phyloP scores from a whole-genome alignment of 2,329 filamentous ascomycete genomes.

The Ophiostoma ulmi region DNA sequence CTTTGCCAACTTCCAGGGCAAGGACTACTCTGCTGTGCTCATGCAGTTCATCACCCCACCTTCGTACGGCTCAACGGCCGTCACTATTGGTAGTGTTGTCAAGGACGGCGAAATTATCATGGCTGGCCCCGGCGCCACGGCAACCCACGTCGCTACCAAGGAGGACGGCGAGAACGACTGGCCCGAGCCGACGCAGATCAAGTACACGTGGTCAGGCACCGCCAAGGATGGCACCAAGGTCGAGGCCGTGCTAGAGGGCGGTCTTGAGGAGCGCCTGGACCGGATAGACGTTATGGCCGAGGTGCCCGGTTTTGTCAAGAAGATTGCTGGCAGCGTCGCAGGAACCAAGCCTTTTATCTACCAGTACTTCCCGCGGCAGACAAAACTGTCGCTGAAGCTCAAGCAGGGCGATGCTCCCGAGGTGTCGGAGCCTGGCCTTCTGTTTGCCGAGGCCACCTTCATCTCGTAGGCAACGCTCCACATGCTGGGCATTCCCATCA shows the following conservation, averaged over 20 bases:
- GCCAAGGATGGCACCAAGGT: constrained; percentile 70
- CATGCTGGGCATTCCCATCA: background rate
- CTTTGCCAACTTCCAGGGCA: constrained; percentile 85
- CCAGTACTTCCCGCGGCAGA: constrained; percentile 67
- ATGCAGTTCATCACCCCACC: constrained; percentile 96
- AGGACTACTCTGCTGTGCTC: constrained; percentile 78
- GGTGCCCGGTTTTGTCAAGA: constrained; percentile 92
- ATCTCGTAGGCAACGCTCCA: constrained; percentile 55
- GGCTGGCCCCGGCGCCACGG: constrained; percentile 61
- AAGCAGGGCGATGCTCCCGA: constrained; percentile 75
- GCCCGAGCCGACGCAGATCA: constrained; percentile 75
- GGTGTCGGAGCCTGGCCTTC: constrained; percentile 66
- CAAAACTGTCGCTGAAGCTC: constrained; percentile 67
- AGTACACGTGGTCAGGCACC: constrained; percentile 73
- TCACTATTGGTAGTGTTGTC: constrained; percentile 76
- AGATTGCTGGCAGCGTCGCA: constrained; percentile 78
- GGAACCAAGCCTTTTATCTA: constrained; percentile 98
- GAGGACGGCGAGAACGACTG: constrained; percentile 76
- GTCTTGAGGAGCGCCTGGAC: constrained; percentile 66
- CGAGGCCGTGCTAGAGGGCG: constrained; percentile 62
- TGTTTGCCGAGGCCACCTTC: constrained; percentile 94
- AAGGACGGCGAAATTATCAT: constrained; percentile 76
- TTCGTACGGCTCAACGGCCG: constrained; percentile 80
- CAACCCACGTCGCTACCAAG: constrained; percentile 63
- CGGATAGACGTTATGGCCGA: constrained; percentile 94